Conservation (phyloP, 345 rosid species). For the Ceriops decandra region DNA sequence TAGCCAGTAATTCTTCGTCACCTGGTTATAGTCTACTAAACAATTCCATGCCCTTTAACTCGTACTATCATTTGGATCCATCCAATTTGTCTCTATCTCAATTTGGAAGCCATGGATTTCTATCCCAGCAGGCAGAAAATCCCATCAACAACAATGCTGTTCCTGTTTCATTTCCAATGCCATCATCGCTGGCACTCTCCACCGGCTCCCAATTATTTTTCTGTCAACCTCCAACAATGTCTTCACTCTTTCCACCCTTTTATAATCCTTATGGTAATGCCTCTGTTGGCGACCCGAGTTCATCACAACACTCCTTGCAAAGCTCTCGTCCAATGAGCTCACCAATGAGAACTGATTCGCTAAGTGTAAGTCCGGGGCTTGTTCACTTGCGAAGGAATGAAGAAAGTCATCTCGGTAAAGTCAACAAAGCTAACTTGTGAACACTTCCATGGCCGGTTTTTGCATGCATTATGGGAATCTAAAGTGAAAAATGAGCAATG, state of each 20-base stretch:
- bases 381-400: conserved; percentile 26
- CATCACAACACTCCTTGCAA: conserved; percentile 1
- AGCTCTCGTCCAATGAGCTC: conserved; percentile 21
- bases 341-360: conserved; percentile 36
- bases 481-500: too few relatives aligned
- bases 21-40: conserved; percentile 31
- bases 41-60: conserved; percentile 36
- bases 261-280: conserved; percentile 33
- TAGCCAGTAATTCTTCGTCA: conserved; percentile 30
- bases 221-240: conserved; percentile 51
- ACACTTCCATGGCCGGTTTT: too few relatives aligned
- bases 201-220: conserved; percentile 51
- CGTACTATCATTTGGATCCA: conserved; percentile 59
- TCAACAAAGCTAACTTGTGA: conserved; percentile 24
- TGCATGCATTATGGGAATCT: too few relatives aligned
- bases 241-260: conserved; percentile 55
- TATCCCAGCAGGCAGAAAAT: conserved; percentile 47
- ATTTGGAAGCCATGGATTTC: conserved; percentile 56
- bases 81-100: conserved; percentile 65
- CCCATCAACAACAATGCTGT: conserved; percentile 20
- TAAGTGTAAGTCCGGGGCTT: conserved; percentile 33
- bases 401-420: conserved; percentile 22
- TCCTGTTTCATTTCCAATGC: conserved; percentile 5
- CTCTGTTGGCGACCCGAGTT: conserved; percentile 9
- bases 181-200: conserved; percentile 35